Evolutionary conservation across 2,329 filamentous ascomycete genomes (phyloP), one percentile per base, ranked within the genome.

Genomic region (Calonectria naviculata): DNA sequence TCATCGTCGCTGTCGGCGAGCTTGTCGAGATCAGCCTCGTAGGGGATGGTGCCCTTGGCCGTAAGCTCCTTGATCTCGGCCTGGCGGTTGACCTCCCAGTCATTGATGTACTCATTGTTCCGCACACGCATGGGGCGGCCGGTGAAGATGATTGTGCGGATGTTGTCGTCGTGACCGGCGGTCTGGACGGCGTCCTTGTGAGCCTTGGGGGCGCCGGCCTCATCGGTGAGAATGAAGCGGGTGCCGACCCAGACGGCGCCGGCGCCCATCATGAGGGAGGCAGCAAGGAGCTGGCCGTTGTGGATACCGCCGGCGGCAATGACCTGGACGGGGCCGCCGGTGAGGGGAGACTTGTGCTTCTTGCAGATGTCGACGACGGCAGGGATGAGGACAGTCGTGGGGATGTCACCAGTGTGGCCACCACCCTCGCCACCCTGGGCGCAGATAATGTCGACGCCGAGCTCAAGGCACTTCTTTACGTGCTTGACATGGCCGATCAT

Each of bases 401-500:
- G 95, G 44, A 98, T 93, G 84, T 98, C 94, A 80, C 97, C 97
- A 17, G 95, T 98, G 89, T 98, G 95, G 77, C 97, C 97, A 83
- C 97, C 97, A 75, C 97, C 97, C 87, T 99, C 97, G 79, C 97
- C 96, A 82, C 97, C 97, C 87, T 99, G 97, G 64, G 97, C 97
- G 88, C 96, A 98, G 87, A 99, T 98, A 80, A 99, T 93, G 85
- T 99, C 97, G 78, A 92, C 94, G 76, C 95, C 97, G 70, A 95
- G 90, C 62, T 96, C 95, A 73, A 99, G 89, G 85, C 95, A 97
- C 90, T 98, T 99, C 86, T 95, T 90, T 74, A 98, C 96, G 87
- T 99, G 97, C 92, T 99, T 99, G 81, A 97, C 96, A 89, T 99
- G 97, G 77, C 97, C 97, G 83, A 99, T 95, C 97, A 99, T 99